phyloP scores from a whole-genome alignment of 2,329 filamentous ascomycete genomes.

The Dryadomyces quercus-mongolicae region DNA sequence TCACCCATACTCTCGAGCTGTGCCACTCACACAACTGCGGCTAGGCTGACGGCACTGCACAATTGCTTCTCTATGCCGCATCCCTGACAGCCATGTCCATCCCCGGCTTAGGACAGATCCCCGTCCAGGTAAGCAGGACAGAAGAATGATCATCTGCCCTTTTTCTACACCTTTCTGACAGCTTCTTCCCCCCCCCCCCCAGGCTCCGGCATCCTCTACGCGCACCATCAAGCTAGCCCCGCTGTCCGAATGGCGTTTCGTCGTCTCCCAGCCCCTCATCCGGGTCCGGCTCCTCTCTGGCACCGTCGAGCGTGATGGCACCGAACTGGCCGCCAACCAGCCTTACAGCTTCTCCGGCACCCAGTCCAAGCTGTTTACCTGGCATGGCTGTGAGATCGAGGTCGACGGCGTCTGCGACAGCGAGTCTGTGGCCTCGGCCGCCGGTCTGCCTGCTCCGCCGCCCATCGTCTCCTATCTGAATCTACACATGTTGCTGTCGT shows the following conservation, averaged over 20 bases:
- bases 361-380: constrained; percentile 84
- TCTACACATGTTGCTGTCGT: constrained; percentile 75
- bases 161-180: neutral
- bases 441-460: constrained; percentile 28
- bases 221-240: constrained; percentile 42
- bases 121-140: constrained; percentile 36
- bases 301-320: constrained; percentile 87
- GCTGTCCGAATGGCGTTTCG: constrained; percentile 69
- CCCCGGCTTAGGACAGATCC: constrained; percentile 59
- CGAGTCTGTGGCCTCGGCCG: constrained; percentile 39
- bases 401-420: constrained; percentile 52
- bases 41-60: neutral
- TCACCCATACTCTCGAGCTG: neutral
- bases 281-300: constrained; percentile 58
- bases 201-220: constrained; percentile 26
- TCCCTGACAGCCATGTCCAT: constrained; percentile 46
- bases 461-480: constrained; percentile 73
- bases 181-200: too few species aligned
- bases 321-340: constrained; percentile 73
- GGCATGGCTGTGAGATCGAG: constrained; percentile 81
- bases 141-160: neutral
- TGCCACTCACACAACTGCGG: too few species aligned
- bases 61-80: neutral
- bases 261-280: constrained; percentile 42
- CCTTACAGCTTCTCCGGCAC: constrained; percentile 70